Percentiles rank a stretch among this genome's conserved stretches.
Evolutionary conservation across 805 yeast genomes (phyloP).

Genomic region (Phaffomyces antillensis): DNA sequence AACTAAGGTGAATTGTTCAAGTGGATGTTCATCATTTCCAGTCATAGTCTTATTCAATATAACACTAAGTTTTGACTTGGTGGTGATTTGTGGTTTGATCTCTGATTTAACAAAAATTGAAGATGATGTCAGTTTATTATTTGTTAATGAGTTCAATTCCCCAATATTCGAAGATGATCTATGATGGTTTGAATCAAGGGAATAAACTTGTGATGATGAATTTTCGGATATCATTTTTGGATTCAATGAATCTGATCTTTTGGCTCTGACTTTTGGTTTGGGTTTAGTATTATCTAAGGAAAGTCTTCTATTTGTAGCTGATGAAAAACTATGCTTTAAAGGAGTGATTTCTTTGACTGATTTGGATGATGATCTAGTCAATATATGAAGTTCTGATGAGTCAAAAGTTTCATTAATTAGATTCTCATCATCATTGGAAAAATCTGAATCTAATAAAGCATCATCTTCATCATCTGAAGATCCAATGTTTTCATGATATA

Average conservation of each 20-base stretch:
- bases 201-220: neutral
- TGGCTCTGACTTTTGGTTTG: constrained; percentile 9
- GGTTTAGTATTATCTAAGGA: constrained; percentile 15
- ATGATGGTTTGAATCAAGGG: neutral
- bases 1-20: constrained; percentile 36
- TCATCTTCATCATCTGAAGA: constrained; percentile 25
- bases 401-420: constrained; percentile 35
- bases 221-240: constrained; percentile 1
- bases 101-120: constrained; percentile 5
- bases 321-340: neutral
- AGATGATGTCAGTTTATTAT: too few relatives aligned
- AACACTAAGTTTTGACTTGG: constrained; percentile 33
- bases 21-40: constrained; percentile 28
- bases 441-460: constrained; percentile 25
- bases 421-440: constrained; percentile 32
- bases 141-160: neutral
- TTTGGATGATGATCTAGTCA: constrained; percentile 7
- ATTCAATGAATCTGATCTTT: constrained; percentile 13
- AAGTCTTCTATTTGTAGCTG: constrained; percentile 9
- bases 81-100: neutral
- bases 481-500: constrained; percentile 14
- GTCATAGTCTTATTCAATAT: constrained; percentile 33
- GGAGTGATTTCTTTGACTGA: constrained; percentile 6
- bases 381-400: constrained; percentile 25
- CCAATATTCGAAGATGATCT: constrained; percentile 1